Evolutionary conservation across 2,329 filamentous ascomycete species (phyloP).

Genomic region (Apiospora saccharicola): DNA sequence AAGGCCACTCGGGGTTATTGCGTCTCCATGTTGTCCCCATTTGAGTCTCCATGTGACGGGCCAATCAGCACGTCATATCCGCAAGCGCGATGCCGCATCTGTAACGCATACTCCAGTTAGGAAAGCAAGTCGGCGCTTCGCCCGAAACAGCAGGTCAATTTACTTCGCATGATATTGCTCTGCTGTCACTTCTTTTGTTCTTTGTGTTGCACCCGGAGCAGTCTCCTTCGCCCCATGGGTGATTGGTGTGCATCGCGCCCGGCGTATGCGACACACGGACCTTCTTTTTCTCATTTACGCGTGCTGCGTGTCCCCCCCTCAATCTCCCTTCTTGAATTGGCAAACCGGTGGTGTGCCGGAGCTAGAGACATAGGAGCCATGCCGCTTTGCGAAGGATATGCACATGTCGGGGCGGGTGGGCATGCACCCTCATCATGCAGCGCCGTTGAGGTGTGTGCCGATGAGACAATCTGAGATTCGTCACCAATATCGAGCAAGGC

Average conservation of each 20-base stretch:
- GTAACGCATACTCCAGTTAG: background rate
- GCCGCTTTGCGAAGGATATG: background rate
- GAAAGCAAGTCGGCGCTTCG: background rate
- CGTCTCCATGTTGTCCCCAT: background rate
- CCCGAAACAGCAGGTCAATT: background rate
- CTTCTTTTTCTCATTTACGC: background rate
- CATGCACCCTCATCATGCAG: background rate
- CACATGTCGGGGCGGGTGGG: background rate
- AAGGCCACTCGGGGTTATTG: background rate
- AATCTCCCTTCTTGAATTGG: background rate
- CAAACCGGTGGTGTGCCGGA: background rate
- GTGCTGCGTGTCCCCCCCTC: background rate
- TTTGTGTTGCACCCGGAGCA: constrained; percentile 3
- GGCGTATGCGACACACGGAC: background rate
- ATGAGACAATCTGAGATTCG: background rate
- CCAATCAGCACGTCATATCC: background rate
- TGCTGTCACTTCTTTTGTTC: background rate
- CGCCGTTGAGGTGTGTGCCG: background rate
- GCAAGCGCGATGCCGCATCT: background rate
- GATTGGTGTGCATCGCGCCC: background rate
- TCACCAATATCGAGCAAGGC: no score
- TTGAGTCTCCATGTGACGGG: background rate
- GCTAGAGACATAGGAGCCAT: background rate
- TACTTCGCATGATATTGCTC: background rate
- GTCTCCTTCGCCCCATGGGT: background rate